Evolutionary conservation across 768 basidiomycete genomes (phyloP).

Genomic region (Hydnum rufescens): DNA sequence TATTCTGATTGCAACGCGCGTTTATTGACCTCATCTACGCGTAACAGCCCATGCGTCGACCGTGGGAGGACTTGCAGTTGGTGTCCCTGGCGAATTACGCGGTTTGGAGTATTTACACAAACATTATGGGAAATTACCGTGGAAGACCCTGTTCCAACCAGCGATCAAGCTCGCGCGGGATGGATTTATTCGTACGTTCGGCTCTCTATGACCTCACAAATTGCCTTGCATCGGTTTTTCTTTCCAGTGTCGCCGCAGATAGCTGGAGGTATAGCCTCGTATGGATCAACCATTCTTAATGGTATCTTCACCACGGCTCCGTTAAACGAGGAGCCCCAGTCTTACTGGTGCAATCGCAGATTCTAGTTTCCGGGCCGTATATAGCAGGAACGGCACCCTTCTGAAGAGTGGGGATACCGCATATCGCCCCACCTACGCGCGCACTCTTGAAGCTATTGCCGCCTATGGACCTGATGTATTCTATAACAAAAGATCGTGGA

Average conservation of each 20-base stretch:
- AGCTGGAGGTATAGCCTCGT: conserved; percentile 29
- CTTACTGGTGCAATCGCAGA: no score
- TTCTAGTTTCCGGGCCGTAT: conserved; percentile 64
- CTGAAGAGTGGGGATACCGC: conserved; percentile 60
- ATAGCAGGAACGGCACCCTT: conserved; percentile 55
- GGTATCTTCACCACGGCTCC: conserved; percentile 21
- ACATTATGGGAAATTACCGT: conserved; percentile 63
- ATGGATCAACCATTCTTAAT: conserved; percentile 53
- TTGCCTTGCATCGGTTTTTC: no score
- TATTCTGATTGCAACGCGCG: conserved; percentile 17
- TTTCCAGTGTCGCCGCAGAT: neutral
- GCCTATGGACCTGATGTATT: conserved; percentile 60
- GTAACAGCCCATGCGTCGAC: conserved; percentile 35
- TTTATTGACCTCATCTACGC: no score
- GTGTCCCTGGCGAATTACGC: conserved; percentile 76
- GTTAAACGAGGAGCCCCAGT: no score
- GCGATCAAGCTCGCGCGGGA: conserved; percentile 48
- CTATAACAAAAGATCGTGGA: conserved; percentile 40
- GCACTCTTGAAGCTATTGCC: conserved; percentile 56
- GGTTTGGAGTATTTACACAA: conserved; percentile 71
- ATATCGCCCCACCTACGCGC: conserved; percentile 50
- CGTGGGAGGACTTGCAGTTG: conserved; percentile 73
- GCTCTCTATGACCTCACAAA: neutral
- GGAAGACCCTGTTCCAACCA: conserved; percentile 64
- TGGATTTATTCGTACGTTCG: neutral